Evolutionary conservation across 2,329 filamentous ascomycete genomes (phyloP).

Genomic region (Huntiella bhutanensis): DNA sequence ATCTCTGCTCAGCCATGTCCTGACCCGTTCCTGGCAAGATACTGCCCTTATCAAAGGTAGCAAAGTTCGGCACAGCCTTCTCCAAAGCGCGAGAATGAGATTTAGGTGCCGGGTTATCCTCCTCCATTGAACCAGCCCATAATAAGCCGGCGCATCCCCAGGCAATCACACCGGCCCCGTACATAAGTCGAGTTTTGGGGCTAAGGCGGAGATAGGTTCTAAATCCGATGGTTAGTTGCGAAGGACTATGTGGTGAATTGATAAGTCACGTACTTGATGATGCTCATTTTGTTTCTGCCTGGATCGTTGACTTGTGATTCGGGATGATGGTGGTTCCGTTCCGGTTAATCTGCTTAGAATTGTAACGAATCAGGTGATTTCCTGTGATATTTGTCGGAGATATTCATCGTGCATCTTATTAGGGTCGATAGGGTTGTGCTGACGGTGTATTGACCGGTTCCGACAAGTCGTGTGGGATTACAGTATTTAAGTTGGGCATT

Average conservation of each 20-base stretch:
- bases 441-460: not conserved
- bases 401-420: not conserved
- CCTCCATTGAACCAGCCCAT: conserved; percentile 52
- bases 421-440: not conserved
- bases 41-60: conserved; percentile 28
- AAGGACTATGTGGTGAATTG: not conserved
- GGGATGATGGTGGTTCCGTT: too few species aligned
- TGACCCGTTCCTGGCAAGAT: not conserved
- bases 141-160: conserved; percentile 63
- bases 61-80: conserved; percentile 41
- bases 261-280: not conserved
- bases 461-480: not conserved
- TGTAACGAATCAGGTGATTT: too few species aligned
- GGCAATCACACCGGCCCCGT: conserved; percentile 56
- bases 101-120: conserved; percentile 53
- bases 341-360: too few species aligned
- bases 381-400: not conserved
- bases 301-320: too few species aligned
- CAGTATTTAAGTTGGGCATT: not conserved
- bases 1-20: not conserved
- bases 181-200: conserved; percentile 47
- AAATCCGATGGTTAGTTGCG: not conserved
- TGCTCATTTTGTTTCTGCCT: not conserved
- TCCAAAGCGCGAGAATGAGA: conserved; percentile 52
- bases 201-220: conserved; percentile 46